These are phyloP conservation scores for Stentor roeselii DNA, from an alignment of 73 alveolate genomes.

Conservation along the genomic window DNA sequence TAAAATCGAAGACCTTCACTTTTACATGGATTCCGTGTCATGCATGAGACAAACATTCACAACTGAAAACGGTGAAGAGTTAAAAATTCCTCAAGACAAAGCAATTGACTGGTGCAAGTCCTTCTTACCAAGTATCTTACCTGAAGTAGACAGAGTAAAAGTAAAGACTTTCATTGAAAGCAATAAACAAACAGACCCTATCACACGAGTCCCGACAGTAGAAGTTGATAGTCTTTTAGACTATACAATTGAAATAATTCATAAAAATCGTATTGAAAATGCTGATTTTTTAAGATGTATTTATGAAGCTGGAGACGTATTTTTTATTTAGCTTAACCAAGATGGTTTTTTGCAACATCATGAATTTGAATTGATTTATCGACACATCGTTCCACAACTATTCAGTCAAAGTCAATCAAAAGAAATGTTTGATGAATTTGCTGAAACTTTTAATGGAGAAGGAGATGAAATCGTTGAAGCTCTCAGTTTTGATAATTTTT, in stretches of 20 bases:
- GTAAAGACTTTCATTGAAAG: not conserved
- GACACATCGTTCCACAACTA: not conserved
- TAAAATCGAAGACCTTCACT: not conserved
- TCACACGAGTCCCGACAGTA: not conserved
- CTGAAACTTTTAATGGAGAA: not conserved
- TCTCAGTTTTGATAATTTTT: conserved; percentile 1
- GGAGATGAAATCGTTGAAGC: conserved; percentile 4
- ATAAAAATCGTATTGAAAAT: not conserved
- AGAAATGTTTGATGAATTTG: not conserved
- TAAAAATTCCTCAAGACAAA: not conserved
- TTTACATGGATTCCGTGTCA: not conserved
- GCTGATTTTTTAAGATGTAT: not conserved
- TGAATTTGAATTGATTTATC: not conserved
- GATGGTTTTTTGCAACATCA: conserved; percentile 10
- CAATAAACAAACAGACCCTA: not conserved
- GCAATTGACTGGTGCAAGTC: not conserved
- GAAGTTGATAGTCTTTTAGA: not conserved
- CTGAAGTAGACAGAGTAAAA: not conserved
- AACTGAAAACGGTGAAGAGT: not conserved
- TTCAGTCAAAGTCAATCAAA: not conserved
- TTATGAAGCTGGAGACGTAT: conserved; percentile 13
- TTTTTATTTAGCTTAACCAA: not conserved
- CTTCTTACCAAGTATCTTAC: not conserved
- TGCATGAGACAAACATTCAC: not conserved
- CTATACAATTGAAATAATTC: not conserved